Percentiles rank a stretch among this genome's conserved stretches.
Evolutionary conservation across 108 stramenopile species (phyloP).

Genomic region (Hondaea fermentalgiana): DNA sequence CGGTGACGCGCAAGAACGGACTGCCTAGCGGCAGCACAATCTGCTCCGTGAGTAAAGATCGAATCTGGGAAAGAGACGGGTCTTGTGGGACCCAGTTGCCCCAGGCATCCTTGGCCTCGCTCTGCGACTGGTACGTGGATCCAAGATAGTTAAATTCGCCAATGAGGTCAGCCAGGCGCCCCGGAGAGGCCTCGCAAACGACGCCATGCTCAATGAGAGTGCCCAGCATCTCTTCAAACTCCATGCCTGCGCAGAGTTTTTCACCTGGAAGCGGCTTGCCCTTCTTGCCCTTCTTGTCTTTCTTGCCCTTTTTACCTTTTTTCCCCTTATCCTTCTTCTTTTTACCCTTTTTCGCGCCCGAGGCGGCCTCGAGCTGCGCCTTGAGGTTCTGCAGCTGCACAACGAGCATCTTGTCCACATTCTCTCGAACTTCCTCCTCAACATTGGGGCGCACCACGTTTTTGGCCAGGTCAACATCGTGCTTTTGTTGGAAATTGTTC

Average conservation of each 20-base stretch:
- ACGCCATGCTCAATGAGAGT: constrained; percentile 54
- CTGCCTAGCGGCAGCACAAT: constrained; percentile 60
- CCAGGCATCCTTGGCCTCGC: constrained; percentile 33
- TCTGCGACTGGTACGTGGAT: constrained; percentile 31
- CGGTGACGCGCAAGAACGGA: background rate
- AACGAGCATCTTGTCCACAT: constrained; percentile 66
- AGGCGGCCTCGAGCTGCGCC: constrained; percentile 31
- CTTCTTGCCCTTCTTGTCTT: constrained; percentile 53
- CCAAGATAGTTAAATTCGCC: constrained; percentile 60
- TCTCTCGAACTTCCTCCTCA: constrained; percentile 41
- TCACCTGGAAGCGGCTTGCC: constrained; percentile 67
- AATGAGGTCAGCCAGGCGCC: constrained; percentile 38
- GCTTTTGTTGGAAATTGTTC: constrained; percentile 56
- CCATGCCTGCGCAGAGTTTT: constrained; percentile 59
- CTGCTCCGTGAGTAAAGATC: constrained; percentile 59
- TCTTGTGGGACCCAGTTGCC: constrained; percentile 58
- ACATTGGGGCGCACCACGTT: constrained; percentile 47
- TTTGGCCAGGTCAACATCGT: constrained; percentile 65
- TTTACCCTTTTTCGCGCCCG: constrained; percentile 46
- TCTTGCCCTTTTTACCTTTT: constrained; percentile 49
- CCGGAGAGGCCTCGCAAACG: constrained; percentile 24
- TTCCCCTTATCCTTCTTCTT: constrained; percentile 41
- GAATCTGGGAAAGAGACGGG: constrained; percentile 62
- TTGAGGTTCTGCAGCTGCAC: constrained; percentile 63
- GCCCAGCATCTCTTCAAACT: constrained; percentile 55